phyloP scores from a whole-genome alignment of 2,329 filamentous ascomycete species.

The Trichophyton simii region DNA sequence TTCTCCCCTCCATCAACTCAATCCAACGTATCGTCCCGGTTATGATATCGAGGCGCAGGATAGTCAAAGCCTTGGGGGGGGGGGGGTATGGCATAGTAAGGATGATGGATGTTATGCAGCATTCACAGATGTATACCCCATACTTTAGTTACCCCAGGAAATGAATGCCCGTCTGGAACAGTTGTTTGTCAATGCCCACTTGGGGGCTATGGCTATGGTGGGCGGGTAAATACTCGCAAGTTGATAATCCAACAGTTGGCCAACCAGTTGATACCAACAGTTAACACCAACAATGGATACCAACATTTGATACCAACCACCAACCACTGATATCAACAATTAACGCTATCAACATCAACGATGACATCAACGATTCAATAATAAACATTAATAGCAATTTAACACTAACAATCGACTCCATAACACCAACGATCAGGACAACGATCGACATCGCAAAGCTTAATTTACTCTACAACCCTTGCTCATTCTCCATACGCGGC shows the following conservation, averaged over 20 bases:
- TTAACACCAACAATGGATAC: no score
- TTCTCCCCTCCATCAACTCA: not conserved
- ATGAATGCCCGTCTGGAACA: not conserved
- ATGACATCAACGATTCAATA: no score
- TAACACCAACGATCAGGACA: no score
- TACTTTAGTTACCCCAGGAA: not conserved
- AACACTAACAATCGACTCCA: no score
- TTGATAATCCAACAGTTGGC: not conserved
- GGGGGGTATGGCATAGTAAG: not conserved
- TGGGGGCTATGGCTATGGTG: not conserved
- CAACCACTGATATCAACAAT: not conserved
- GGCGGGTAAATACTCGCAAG: not conserved
- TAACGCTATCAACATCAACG: no score
- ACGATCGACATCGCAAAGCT: not conserved
- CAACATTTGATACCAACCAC: no score
- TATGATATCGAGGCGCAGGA: not conserved
- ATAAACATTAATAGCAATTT: no score
- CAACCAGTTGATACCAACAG: no score
- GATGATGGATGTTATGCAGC: not conserved
- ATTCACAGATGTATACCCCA: not conserved
- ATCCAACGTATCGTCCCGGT: not conserved
- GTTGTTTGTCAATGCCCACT: not conserved
- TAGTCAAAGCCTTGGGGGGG: not conserved
- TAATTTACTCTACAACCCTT: not conserved
- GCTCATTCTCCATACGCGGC: not conserved